phyloP scores from a whole-genome alignment of 306 rosid species.

The Quercus agrifolia region DNA sequence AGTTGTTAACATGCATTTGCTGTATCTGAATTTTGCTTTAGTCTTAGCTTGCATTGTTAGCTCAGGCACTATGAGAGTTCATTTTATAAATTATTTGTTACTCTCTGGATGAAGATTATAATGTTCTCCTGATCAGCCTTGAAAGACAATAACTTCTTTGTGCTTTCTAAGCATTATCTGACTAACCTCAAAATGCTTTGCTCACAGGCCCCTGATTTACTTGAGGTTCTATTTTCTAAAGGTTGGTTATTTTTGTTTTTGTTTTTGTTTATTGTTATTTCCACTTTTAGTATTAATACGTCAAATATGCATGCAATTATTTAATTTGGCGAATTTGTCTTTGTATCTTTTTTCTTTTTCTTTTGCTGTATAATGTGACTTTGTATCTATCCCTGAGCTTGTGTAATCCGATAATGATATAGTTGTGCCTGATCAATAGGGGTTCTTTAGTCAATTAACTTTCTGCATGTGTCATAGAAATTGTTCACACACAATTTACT shows the following conservation, averaged over 20 bases:
- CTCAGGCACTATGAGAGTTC: not conserved
- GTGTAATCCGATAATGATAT: not conserved
- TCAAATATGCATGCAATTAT: not conserved
- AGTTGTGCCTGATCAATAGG: not conserved
- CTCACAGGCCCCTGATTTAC: slow-evolving; percentile 86
- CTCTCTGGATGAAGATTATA: not conserved
- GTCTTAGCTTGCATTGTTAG: slow-evolving; percentile 1
- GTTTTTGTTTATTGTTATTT: not conserved
- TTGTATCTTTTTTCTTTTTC: not conserved
- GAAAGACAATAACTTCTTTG: slow-evolving; percentile 6
- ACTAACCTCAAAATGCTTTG: slow-evolving; percentile 35
- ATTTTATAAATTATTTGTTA: not conserved
- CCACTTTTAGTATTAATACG: not conserved
- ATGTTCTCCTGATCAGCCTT: slow-evolving; percentile 1
- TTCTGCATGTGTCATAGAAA: not conserved
- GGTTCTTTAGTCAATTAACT: not conserved
- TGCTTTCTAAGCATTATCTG: slow-evolving; percentile 11
- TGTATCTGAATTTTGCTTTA: not conserved
- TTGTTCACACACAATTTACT: not conserved
- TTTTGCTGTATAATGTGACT: not conserved
- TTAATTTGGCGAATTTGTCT: slow-evolving; percentile 1
- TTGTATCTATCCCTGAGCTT: not conserved
- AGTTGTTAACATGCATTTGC: not conserved
- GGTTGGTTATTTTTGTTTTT: slow-evolving; percentile 45
- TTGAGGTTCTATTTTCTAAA: slow-evolving; percentile 62